phyloP scores from a whole-genome alignment of 345 rosid species.

The Zanthoxylum bungeanum region DNA sequence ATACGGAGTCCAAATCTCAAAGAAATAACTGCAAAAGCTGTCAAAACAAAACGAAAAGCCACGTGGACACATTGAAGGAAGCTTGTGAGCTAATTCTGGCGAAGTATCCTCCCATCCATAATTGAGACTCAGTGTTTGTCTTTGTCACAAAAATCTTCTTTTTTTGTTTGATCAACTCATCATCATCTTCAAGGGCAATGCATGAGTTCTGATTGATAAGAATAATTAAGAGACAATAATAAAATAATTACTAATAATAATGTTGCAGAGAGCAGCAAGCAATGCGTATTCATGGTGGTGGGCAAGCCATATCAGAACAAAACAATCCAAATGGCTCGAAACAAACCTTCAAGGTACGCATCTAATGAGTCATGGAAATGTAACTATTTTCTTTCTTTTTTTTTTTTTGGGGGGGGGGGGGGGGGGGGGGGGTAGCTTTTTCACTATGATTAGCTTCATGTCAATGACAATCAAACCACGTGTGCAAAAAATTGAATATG shows the following conservation, averaged over 20 bases:
- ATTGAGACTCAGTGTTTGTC: not conserved
- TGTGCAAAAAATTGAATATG: no score
- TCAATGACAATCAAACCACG: not conserved
- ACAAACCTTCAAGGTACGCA: slow-evolving; percentile 67
- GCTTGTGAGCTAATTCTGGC: slow-evolving; percentile 26
- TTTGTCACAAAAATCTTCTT: not conserved
- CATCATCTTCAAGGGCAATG: no score
- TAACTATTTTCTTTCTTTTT: no score
- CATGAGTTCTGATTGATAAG: no score
- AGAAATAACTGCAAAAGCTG: slow-evolving; percentile 1
- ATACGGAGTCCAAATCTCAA: no score
- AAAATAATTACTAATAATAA: slow-evolving; percentile 4
- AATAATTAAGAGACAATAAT: no score
- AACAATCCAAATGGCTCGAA: slow-evolving; percentile 88
- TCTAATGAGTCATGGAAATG: no score
- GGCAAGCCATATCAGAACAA: slow-evolving; percentile 87
- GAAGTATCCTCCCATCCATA: slow-evolving; percentile 29
- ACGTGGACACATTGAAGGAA: not conserved
- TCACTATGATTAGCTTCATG: not conserved
- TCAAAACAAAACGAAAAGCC: slow-evolving; percentile 5
- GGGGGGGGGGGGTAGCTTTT: no score
- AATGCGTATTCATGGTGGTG: slow-evolving; percentile 95
- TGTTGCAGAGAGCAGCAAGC: slow-evolving; percentile 79
- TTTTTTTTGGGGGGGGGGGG: no score
- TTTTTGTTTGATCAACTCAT: not conserved